A percentile compares a stretch with the other conserved stretches of the same genome.
phyloP scores from a whole-genome alignment of 345 rosid genomes.

The Cardamine occulta region DNA sequence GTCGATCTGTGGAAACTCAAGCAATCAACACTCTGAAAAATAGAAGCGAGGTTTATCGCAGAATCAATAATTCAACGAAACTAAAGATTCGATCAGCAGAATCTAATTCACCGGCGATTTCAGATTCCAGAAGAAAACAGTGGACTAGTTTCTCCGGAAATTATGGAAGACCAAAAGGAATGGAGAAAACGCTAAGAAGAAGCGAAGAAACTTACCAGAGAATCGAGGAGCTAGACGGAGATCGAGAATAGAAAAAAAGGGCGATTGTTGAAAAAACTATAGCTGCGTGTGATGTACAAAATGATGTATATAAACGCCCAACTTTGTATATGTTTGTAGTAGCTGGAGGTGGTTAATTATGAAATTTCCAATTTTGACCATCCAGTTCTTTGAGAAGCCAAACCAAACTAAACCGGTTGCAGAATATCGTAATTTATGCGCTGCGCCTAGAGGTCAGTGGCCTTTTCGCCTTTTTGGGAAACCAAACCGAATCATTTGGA shows the following conservation, averaged over 20 bases:
- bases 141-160: slow-evolving; percentile 23
- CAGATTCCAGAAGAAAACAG: not conserved
- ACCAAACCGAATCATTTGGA: slow-evolving; percentile 5
- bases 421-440: not conserved
- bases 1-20: slow-evolving; percentile 24
- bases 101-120: slow-evolving; percentile 8
- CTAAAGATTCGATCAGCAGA: slow-evolving; percentile 25
- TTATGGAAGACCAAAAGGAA: not conserved
- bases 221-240: slow-evolving; percentile 35
- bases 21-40: not conserved
- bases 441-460: not conserved
- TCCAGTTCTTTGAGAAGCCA: slow-evolving; percentile 26
- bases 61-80: not conserved
- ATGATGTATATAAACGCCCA: not conserved
- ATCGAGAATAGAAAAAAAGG: slow-evolving; percentile 17
- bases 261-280: not conserved
- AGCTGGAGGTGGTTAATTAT: slow-evolving; percentile 1
- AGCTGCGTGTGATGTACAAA: slow-evolving; percentile 23
- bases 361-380: slow-evolving; percentile 37
- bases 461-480: not conserved
- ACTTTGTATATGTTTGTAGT: not conserved
- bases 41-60: not conserved
- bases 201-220: slow-evolving; percentile 32
- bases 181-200: slow-evolving; percentile 18
- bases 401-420: slow-evolving; percentile 34